A percentile compares a stretch with the other conserved stretches of the same genome.
phyloP scores from a whole-genome alignment of 805 yeast species.

The Starmera caribaea region DNA sequence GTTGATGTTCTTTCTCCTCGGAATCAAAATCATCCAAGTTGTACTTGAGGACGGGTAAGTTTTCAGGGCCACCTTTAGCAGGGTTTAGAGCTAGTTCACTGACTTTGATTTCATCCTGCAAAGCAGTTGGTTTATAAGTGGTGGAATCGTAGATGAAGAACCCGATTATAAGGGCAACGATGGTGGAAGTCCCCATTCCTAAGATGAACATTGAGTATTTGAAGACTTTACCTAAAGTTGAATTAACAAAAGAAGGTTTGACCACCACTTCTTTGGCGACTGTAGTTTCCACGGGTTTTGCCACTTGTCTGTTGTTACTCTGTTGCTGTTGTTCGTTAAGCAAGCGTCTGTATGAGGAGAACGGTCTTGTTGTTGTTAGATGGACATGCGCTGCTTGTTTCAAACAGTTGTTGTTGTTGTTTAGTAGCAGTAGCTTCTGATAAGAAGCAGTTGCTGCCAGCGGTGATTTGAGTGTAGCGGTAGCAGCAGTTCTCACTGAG shows the following conservation, averaged over 20 bases:
- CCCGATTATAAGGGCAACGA: slow-evolving; percentile 30
- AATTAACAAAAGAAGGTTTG: slow-evolving; percentile 16
- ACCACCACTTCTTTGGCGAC: slow-evolving; percentile 16
- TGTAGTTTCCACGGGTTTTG: neutral
- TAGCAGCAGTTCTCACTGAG: no score
- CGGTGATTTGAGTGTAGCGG: no score
- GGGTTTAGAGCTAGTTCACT: slow-evolving; percentile 47
- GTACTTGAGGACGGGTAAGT: slow-evolving; percentile 48
- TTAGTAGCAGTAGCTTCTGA: no score
- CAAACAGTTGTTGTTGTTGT: no score
- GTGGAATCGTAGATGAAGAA: slow-evolving; percentile 60
- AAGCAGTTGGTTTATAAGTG: slow-evolving; percentile 40
- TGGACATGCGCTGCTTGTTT: no score
- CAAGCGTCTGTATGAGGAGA: no score
- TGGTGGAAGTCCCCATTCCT: slow-evolving; percentile 35
- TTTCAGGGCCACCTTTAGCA: slow-evolving; percentile 58
- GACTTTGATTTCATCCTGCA: slow-evolving; percentile 35
- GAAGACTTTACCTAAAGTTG: slow-evolving; percentile 22
- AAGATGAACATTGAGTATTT: slow-evolving; percentile 26
- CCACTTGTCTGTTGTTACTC: no score
- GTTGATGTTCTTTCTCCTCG: slow-evolving; percentile 32
- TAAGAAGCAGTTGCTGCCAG: no score
- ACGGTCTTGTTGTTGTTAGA: no score
- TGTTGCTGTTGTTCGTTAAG: no score
- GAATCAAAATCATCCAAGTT: slow-evolving; percentile 50